Percentiles rank a stretch among this genome's conserved stretches.
These are phyloP conservation scores for Babjeviella inositovora DNA, from an alignment of 805 yeast genomes.

Conservation along the genomic window DNA sequence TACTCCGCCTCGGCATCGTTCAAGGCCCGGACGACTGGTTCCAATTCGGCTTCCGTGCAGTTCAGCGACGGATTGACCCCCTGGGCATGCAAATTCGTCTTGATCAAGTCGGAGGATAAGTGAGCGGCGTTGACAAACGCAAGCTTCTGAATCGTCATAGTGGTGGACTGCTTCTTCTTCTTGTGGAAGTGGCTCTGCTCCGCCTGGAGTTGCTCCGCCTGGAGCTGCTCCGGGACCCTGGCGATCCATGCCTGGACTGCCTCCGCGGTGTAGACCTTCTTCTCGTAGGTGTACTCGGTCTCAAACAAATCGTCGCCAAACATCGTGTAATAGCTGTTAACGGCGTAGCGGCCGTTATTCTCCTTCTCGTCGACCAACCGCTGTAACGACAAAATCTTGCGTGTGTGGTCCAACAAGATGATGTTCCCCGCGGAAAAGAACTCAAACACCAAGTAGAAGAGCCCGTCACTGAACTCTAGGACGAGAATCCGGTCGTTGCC, in stretches of 20 bases:
- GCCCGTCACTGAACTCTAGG: conserved; percentile 71
- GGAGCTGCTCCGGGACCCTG: too few relatives aligned
- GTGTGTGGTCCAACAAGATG: conserved; percentile 52
- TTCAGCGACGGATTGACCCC: conserved; percentile 29
- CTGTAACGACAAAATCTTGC: conserved; percentile 56
- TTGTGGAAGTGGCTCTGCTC: too few relatives aligned
- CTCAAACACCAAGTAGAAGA: conserved; percentile 65
- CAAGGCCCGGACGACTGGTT: conserved; percentile 22
- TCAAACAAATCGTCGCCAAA: conserved; percentile 37
- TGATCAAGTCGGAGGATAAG: conserved; percentile 65
- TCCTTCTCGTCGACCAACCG: conserved; percentile 67
- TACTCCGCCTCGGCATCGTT: conserved; percentile 28
- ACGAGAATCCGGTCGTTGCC: conserved; percentile 75
- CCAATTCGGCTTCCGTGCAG: conserved; percentile 10
- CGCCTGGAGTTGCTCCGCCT: too few relatives aligned
- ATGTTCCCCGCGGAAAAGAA: conserved; percentile 94
- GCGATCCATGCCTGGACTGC: conserved; percentile 21
- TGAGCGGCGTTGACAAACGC: conserved; percentile 55
- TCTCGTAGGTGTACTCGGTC: conserved; percentile 4
- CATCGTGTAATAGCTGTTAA: conserved; percentile 54
- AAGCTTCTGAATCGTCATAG: conserved; percentile 51
- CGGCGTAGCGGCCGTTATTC: conserved; percentile 48
- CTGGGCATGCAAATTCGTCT: conserved; percentile 28
- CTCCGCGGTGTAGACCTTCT: conserved; percentile 10
- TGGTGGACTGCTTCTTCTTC: conserved; percentile 24